These are phyloP conservation scores for Abrus precatorius DNA, from an alignment of 306 rosid genomes.

Conservation along the genomic window DNA sequence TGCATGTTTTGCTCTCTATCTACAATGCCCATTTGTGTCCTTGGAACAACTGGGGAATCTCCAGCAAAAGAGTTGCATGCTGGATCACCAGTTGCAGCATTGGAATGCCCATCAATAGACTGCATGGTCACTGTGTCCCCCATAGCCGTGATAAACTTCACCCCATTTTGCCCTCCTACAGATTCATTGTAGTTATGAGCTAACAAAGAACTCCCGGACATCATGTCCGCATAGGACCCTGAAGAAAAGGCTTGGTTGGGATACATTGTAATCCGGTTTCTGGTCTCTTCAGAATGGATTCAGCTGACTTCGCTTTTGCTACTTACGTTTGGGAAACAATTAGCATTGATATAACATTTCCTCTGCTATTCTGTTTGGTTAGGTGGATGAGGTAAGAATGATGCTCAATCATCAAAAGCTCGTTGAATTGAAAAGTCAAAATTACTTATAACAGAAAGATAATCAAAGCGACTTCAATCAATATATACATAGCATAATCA, in stretches of 20 bases:
- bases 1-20: constrained; percentile 58
- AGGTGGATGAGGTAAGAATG: neutral
- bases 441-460: neutral
- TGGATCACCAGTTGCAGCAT: constrained; percentile 44
- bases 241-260: constrained; percentile 65
- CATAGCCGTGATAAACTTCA: constrained; percentile 64
- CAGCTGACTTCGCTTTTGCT: constrained; percentile 53
- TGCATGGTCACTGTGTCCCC: constrained; percentile 53
- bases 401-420: constrained; percentile 11
- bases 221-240: constrained; percentile 62
- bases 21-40: constrained; percentile 51
- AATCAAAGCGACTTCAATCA: neutral
- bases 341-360: constrained; percentile 39
- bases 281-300: constrained; percentile 52
- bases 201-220: constrained; percentile 53
- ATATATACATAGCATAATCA: neutral
- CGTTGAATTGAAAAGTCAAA: constrained; percentile 10
- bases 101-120: constrained; percentile 46
- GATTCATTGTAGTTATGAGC: constrained; percentile 61
- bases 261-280: constrained; percentile 58
- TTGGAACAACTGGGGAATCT: constrained; percentile 47
- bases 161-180: constrained; percentile 60
- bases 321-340: constrained; percentile 50
- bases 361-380: constrained; percentile 44
- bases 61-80: constrained; percentile 49